phyloP scores from a whole-genome alignment of 2,329 filamentous ascomycete species.

The Epichloe uncinata region DNA sequence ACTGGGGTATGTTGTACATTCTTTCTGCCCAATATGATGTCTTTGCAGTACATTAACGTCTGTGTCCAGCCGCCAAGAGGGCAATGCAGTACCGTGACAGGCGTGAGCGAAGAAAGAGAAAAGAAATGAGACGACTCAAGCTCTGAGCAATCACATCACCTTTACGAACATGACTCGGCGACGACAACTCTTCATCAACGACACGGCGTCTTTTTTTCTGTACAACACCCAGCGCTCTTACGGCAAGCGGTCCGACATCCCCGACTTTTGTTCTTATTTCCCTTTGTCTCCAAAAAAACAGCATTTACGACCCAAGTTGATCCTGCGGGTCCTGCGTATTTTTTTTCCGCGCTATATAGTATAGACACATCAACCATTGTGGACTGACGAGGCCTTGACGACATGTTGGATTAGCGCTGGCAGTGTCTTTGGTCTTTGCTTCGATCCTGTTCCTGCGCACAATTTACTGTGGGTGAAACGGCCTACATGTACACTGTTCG shows the following conservation, averaged over 20 bases:
- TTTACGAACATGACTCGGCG: background rate
- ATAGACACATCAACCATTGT: background rate
- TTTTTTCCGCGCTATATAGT: background rate
- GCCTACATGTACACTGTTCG: background rate
- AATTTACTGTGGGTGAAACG: background rate
- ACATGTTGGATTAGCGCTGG: background rate
- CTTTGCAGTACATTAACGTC: background rate
- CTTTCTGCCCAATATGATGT: background rate
- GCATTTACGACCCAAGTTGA: background rate
- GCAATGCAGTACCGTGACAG: conserved; percentile 23
- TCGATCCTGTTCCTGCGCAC: background rate
- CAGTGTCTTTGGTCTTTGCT: no score
- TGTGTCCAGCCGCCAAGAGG: conserved; percentile 20
- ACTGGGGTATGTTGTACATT: conserved; percentile 25
- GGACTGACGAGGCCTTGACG: background rate
- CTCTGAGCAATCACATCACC: conserved; percentile 12
- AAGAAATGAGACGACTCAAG: conserved; percentile 24
- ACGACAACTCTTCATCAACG: conserved; percentile 5
- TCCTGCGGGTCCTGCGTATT: background rate
- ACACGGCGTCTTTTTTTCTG: background rate
- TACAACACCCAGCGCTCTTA: background rate
- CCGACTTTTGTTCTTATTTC: background rate
- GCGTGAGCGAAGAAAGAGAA: conserved; percentile 23
- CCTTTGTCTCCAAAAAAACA: background rate
- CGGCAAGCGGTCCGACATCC: background rate